Evolutionary conservation across 257 asterid genomes (phyloP), one percentile per base, ranked within the genome.

Genomic region (Gynochthodes officinalis): DNA sequence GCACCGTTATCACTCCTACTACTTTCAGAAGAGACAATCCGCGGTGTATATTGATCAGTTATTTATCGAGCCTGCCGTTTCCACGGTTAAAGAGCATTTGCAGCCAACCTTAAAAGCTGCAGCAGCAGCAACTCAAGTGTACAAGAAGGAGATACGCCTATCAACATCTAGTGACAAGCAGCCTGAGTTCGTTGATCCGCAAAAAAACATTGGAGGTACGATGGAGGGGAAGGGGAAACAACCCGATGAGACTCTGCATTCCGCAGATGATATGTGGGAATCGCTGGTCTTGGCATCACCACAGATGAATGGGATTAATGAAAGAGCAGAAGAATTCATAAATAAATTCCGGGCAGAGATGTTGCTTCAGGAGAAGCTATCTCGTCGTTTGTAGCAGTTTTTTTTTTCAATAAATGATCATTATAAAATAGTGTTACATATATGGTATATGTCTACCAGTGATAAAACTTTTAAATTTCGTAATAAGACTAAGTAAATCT

Each of bases 211-310:
- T 32, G 33, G 71, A 0, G 48, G 42, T 1, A 50, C 48, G 65
- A 60, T 28, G 52, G 23, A 40, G 15, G 30, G 11, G 12, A 18
- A 67, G 16, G 75, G 15, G 14, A 11, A 48, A 48, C 50, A 19
- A 8, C 62, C 33, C 40, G n/a, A 55, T 28, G 35, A 64, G 14
- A 49, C 21, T 42, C n/a, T 19, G 65, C 33, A 55, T 59, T n/a
- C 67, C 18, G 95, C 95, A n/a, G 97, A 92, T 81, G 90, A 88
- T n/a, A 68, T 85, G 86, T 92, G 98, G 98, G 98, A 92, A 72
- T 84, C 95, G 0, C 64, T 89, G 87, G 81, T 63, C 40, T n/a
- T 90, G 64, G 88, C 83, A 40, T 88, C 95, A 7, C 89, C 96
- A 3, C 93, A 89, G 30, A 73, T 86, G 92, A 79, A 88, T 40